phyloP scores from a whole-genome alignment of 352 stramenopile genomes.

The Phytophthora pseudosyringae region DNA sequence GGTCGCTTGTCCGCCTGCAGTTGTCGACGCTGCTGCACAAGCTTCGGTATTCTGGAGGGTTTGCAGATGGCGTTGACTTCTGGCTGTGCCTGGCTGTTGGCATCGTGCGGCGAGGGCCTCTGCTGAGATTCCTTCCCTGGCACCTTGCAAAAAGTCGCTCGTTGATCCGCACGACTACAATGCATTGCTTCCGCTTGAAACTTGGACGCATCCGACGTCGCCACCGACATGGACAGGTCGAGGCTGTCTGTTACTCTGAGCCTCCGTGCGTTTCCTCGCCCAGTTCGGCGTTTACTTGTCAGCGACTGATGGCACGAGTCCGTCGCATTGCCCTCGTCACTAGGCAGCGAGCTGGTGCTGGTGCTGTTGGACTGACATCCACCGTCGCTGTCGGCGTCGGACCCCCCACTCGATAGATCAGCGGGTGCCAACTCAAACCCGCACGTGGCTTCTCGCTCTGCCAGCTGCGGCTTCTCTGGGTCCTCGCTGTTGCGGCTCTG shows the following conservation, averaged over 20 bases:
- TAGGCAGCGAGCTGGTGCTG: conserved; percentile 21
- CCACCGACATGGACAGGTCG: conserved; percentile 70
- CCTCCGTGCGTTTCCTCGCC: conserved; percentile 12
- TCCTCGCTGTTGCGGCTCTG: neutral
- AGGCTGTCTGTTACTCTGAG: conserved; percentile 56
- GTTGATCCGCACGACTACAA: neutral
- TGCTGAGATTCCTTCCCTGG: neutral
- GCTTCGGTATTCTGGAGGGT: conserved; percentile 28
- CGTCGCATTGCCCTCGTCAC: conserved; percentile 15
- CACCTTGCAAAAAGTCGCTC: neutral
- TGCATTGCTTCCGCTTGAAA: neutral
- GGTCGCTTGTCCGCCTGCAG: conserved; percentile 32
- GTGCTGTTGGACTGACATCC: conserved; percentile 24
- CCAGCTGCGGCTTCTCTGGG: neutral
- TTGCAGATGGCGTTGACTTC: neutral
- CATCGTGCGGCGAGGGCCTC: neutral
- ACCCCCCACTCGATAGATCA: conserved; percentile 34
- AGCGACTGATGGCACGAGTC: neutral
- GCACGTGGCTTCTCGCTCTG: conserved; percentile 9
- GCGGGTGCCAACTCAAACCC: conserved; percentile 48
- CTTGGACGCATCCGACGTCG: conserved; percentile 16
- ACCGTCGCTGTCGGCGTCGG: conserved; percentile 28
- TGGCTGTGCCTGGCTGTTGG: neutral
- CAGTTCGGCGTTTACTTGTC: neutral
- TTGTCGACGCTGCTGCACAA: conserved; percentile 54